Evolutionary conservation across 2,329 filamentous ascomycete genomes (phyloP).

Genomic region (Fonsecaea nubica): DNA sequence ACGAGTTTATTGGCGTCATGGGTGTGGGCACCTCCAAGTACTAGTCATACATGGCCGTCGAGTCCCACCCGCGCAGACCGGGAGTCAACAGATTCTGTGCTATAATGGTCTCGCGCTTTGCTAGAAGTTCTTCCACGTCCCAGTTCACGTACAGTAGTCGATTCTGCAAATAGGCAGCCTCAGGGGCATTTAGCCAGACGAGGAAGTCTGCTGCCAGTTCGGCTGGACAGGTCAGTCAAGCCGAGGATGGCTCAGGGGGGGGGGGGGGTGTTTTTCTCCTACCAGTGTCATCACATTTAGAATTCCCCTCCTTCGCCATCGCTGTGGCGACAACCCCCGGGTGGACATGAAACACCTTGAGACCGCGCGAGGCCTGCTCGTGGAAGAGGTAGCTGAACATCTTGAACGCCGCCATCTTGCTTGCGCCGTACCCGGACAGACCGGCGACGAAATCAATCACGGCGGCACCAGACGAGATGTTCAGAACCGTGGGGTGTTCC

Average conservation of each 20-base stretch:
- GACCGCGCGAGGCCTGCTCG: constrained; percentile 46
- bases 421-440: constrained; percentile 47
- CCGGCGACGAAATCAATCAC: constrained; percentile 17
- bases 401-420: constrained; percentile 52
- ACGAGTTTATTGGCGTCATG: constrained; percentile 23
- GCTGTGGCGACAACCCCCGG: constrained; percentile 46
- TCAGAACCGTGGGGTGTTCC: constrained; percentile 11
- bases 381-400: constrained; percentile 51
- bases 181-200: constrained; percentile 12
- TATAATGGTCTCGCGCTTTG: constrained; percentile 8
- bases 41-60: constrained; percentile 1
- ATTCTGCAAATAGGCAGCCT: constrained; percentile 5
- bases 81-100: constrained; percentile 4
- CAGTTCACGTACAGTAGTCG: constrained; percentile 14
- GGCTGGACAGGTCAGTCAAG: constrained; percentile 11
- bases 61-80: constrained; percentile 5
- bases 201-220: constrained; percentile 15
- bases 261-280: background rate
- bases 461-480: constrained; percentile 17
- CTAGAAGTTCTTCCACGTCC: constrained; percentile 12
- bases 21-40: constrained; percentile 17
- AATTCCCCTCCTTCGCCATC: constrained; percentile 24
- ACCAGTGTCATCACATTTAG: constrained; percentile 14
- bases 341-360: constrained; percentile 52
- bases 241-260: background rate